phyloP scores from a whole-genome alignment of 495 filamentous ascomycete genomes.

The Xylaria flabelliformis region DNA sequence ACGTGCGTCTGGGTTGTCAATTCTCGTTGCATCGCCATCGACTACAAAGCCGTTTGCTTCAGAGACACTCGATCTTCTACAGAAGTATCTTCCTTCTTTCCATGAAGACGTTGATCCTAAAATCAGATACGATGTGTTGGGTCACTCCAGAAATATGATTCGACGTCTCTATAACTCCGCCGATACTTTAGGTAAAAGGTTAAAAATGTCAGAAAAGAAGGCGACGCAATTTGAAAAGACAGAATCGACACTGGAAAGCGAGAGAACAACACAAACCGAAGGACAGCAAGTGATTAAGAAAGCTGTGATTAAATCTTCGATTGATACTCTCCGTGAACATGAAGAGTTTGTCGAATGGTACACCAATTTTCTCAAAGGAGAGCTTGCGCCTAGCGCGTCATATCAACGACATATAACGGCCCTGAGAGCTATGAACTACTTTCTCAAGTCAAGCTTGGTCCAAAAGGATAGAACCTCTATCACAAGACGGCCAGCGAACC shows the following conservation, averaged over 20 bases:
- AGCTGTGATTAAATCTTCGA: neutral
- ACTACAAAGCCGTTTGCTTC: conserved; percentile 72
- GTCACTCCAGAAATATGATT: conserved; percentile 69
- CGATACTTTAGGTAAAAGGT: conserved; percentile 33
- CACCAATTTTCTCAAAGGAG: conserved; percentile 68
- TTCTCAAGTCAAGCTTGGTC: conserved; percentile 55
- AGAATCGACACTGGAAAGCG: neutral
- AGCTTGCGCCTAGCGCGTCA: conserved; percentile 75
- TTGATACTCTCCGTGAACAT: conserved; percentile 48
- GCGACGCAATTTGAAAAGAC: neutral
- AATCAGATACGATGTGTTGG: conserved; percentile 76
- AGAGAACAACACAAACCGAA: conserved; percentile 32
- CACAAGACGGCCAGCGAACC: conserved; percentile 28
- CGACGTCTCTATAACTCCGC: conserved; percentile 64
- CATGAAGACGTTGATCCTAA: conserved; percentile 86
- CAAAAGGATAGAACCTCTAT: conserved; percentile 21
- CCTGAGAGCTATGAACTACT: conserved; percentile 66
- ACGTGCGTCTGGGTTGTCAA: conserved; percentile 74
- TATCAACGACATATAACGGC: conserved; percentile 89
- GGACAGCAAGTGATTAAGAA: neutral
- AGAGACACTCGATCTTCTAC: conserved; percentile 63
- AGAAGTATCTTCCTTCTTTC: conserved; percentile 66
- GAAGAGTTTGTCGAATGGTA: conserved; percentile 72
- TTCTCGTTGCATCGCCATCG: conserved; percentile 72
- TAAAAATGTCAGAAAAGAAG: conserved; percentile 31